These are phyloP conservation scores for Urtica urens DNA, from an alignment of 306 rosid genomes.

Conservation along the genomic window DNA sequence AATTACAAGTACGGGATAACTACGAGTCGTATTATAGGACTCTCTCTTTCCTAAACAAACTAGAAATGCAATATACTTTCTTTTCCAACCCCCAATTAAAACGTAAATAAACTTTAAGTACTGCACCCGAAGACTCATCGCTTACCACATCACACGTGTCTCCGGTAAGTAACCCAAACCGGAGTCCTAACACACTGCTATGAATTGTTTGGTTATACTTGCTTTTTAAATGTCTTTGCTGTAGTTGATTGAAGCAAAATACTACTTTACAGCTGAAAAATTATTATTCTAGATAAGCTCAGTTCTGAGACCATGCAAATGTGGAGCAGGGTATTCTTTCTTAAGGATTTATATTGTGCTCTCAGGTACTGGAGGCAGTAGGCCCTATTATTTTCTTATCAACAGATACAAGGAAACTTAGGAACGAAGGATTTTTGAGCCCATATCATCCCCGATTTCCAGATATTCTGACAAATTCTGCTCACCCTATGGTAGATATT, in stretches of 20 bases:
- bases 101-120: no score
- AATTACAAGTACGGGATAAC: no score
- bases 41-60: no score
- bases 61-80: no score
- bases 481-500: constrained; percentile 81
- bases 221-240: neutral
- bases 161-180: no score
- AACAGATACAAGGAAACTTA: constrained; percentile 90
- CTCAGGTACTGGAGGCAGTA: constrained; percentile 91
- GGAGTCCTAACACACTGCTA: no score
- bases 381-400: constrained; percentile 94
- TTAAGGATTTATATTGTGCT: constrained; percentile 1
- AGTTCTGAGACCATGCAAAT: neutral
- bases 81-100: no score
- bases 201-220: neutral
- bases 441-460: constrained; percentile 99
- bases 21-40: no score
- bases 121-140: no score
- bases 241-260: neutral
- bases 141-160: no score
- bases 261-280: neutral
- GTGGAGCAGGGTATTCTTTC: neutral
- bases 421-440: constrained; percentile 96
- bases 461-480: constrained; percentile 95
- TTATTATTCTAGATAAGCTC: neutral